Conservation (phyloP, 2,329 filamentous ascomycete species). For the Geosmithia flava region DNA sequence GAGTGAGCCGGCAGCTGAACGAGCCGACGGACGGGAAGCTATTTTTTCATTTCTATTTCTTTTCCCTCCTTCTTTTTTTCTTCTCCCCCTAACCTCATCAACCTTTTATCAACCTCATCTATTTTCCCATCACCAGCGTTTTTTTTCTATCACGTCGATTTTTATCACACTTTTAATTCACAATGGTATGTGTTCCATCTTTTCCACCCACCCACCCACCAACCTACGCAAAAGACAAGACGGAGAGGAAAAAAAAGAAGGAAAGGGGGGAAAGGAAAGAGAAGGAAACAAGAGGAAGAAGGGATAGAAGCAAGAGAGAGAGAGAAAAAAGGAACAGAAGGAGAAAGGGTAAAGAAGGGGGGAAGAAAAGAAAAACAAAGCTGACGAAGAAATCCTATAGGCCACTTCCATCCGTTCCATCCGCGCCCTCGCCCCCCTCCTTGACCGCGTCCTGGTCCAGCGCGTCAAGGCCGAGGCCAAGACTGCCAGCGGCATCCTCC, state of each 20-base stretch:
- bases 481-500: slow-evolving; percentile 93
- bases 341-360: no score
- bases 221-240: no score
- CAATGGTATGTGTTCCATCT: slow-evolving; percentile 6
- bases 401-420: slow-evolving; percentile 80
- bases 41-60: slow-evolving; percentile 1
- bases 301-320: no score
- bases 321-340: no score
- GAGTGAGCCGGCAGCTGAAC: background rate
- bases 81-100: no score
- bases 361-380: no score
- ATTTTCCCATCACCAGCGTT: background rate
- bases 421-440: slow-evolving; percentile 85
- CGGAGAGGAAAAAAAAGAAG: no score
- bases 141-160: background rate
- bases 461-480: slow-evolving; percentile 94
- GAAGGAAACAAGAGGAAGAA: no score
- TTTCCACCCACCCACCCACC: no score
- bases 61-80: background rate
- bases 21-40: background rate
- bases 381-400: slow-evolving; percentile 18
- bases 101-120: slow-evolving; percentile 1
- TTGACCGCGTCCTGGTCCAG: slow-evolving; percentile 97
- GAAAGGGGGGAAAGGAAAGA: no score
- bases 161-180: background rate